Evolutionary conservation across 2,329 filamentous ascomycete species (phyloP).

Genomic region (Monilinia fructicola): DNA sequence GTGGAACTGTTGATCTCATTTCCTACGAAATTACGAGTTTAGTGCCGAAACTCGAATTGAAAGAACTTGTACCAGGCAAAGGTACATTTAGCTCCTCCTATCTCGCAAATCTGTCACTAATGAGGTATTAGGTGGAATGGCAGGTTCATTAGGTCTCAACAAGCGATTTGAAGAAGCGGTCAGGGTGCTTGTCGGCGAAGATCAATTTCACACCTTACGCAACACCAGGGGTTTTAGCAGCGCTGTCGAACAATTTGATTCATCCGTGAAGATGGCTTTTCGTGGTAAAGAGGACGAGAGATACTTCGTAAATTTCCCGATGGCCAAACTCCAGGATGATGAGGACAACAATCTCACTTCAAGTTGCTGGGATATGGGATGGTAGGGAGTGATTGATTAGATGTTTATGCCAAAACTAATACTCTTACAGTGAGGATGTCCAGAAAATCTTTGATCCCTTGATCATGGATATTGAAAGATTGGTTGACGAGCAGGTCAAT

Average conservation of each 20-base stretch:
- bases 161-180: conserved; percentile 35
- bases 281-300: conserved; percentile 33
- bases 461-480: conserved; percentile 43
- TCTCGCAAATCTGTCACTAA: no score
- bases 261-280: conserved; percentile 37
- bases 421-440: conserved; percentile 46
- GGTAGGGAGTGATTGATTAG: conserved; percentile 24
- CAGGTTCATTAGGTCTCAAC: conserved; percentile 36
- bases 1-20: conserved; percentile 42
- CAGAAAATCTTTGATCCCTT: conserved; percentile 51
- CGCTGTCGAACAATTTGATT: conserved; percentile 40
- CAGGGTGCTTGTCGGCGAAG: conserved; percentile 34
- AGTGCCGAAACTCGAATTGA: conserved; percentile 31
- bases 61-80: conserved; percentile 33
- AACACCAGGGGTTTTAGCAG: conserved; percentile 34
- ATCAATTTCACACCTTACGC: conserved; percentile 36
- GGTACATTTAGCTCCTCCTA: no score
- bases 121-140: conserved; percentile 31
- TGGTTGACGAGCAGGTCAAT: conserved; percentile 47
- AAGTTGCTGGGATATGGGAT: conserved; percentile 31
- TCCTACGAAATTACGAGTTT: conserved; percentile 35
- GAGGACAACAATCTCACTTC: conserved; percentile 28
- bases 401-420: not conserved
- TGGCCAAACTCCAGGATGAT: conserved; percentile 35
- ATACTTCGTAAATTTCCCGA: conserved; percentile 36